Conservation (phyloP, 2,329 filamentous ascomycete species). For the Trichoderma citrinoviride region DNA sequence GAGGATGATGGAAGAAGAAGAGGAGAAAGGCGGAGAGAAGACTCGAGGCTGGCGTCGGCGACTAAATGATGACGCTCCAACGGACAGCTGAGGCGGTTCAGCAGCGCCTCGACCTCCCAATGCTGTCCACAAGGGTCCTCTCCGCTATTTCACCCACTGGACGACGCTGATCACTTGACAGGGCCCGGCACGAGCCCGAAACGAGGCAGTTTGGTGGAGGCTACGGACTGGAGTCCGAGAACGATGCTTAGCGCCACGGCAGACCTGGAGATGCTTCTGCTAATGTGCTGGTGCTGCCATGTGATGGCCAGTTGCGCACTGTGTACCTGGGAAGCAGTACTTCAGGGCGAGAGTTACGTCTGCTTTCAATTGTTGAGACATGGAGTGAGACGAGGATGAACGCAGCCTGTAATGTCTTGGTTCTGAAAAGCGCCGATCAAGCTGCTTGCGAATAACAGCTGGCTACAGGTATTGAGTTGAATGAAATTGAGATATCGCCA, state of each 20-base stretch:
- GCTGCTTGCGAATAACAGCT: too few species aligned
- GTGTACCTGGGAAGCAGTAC: not conserved
- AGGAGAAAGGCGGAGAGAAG: not conserved
- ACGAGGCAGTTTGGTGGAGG: not conserved
- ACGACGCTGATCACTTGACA: conserved; percentile 9
- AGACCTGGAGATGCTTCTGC: not conserved
- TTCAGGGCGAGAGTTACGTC: too few species aligned
- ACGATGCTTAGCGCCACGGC: conserved; percentile 2
- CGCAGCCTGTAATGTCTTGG: too few species aligned
- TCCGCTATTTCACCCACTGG: not conserved
- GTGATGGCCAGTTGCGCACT: not conserved
- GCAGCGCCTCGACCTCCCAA: not conserved
- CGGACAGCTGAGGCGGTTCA: not conserved
- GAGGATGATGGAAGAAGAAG: not conserved
- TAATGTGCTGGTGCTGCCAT: not conserved
- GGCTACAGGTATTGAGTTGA: too few species aligned
- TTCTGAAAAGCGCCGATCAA: too few species aligned
- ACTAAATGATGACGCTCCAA: not conserved
- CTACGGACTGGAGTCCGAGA: not conserved
- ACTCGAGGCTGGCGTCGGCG: not conserved
- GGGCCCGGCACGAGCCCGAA: not conserved
- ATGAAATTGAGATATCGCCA: too few species aligned
- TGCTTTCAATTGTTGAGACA: too few species aligned
- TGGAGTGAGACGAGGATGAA: too few species aligned
- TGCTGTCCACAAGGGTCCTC: conserved; percentile 6